Conservation (phyloP, 441 rosid genomes). For the Capsella rubella region DNA sequence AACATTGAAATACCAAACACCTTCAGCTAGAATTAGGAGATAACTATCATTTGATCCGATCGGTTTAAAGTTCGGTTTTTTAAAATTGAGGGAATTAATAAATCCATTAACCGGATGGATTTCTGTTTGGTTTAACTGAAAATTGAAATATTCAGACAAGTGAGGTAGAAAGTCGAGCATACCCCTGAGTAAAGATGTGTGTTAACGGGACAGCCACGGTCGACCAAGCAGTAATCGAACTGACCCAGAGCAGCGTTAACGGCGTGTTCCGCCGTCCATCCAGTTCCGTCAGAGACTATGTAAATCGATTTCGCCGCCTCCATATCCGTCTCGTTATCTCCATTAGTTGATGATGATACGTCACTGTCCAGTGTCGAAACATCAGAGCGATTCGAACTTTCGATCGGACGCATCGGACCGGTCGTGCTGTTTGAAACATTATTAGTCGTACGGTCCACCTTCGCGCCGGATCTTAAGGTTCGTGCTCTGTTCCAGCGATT, state of each 20-base stretch:
- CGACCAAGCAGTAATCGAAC: constrained; percentile 87
- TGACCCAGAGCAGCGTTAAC: constrained; percentile 90
- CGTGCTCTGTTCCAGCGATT: constrained; percentile 92
- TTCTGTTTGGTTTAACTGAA: constrained; percentile 22
- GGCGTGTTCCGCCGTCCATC: constrained; percentile 94
- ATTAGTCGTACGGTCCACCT: constrained; percentile 57
- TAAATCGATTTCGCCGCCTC: constrained; percentile 64
- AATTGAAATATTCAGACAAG: not conserved
- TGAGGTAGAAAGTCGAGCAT: constrained; percentile 35
- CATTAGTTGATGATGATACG: constrained; percentile 36
- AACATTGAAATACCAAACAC: not conserved
- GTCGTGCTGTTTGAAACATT: constrained; percentile 34
- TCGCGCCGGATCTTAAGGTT: constrained; percentile 66
- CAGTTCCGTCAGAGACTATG: constrained; percentile 93
- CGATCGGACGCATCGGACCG: constrained; percentile 27
- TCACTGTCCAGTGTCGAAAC: constrained; percentile 34
- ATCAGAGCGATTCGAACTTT: constrained; percentile 17
- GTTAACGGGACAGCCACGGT: constrained; percentile 86
- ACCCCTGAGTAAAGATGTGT: constrained; percentile 96
- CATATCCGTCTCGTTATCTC: constrained; percentile 46
- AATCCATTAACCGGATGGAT: not conserved
- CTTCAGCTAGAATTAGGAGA: not conserved
- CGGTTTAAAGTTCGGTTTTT: constrained; percentile 6
- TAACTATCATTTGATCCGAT: not conserved
- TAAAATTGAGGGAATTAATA: not conserved